Conservation (phyloP, 225 moss, liverwort and hornwort species). For the Bryoerythrophyllum caledonicum region DNA sequence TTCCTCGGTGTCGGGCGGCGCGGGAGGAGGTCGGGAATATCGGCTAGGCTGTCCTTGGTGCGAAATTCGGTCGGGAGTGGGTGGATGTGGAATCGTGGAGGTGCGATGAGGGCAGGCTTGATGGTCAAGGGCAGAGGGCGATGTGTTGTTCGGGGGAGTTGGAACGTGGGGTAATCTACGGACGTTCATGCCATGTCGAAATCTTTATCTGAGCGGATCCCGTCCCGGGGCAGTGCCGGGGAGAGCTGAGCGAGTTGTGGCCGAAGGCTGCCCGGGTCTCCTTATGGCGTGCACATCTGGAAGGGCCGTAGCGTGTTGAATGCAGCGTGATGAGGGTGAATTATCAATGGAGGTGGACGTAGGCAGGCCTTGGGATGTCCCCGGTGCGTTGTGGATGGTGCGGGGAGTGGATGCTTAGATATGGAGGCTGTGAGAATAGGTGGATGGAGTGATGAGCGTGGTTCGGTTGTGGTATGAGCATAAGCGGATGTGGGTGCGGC, state of each 20-base stretch:
- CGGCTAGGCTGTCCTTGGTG: background rate
- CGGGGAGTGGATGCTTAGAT: background rate
- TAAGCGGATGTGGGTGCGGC: background rate
- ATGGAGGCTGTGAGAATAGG: background rate
- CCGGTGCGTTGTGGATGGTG: background rate
- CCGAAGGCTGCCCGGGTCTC: too few species aligned
- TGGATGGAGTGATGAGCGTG: background rate
- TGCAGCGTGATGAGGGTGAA: background rate
- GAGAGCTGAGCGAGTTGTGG: background rate
- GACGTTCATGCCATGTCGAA: background rate
- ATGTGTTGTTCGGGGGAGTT: background rate
- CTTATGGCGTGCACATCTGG: background rate
- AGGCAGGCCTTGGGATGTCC: background rate
- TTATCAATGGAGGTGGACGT: background rate
- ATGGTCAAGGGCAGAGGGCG: background rate
- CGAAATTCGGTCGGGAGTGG: background rate
- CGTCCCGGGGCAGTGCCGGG: background rate
- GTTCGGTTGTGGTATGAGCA: background rate
- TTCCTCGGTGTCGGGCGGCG: background rate
- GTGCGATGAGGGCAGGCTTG: background rate
- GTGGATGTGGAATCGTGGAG: constrained; percentile 17
- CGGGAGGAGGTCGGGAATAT: background rate
- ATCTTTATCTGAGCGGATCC: background rate
- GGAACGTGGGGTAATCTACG: background rate
- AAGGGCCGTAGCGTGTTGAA: background rate